phyloP scores from a whole-genome alignment of 495 filamentous ascomycete genomes.

The Amorphotheca resinae region DNA sequence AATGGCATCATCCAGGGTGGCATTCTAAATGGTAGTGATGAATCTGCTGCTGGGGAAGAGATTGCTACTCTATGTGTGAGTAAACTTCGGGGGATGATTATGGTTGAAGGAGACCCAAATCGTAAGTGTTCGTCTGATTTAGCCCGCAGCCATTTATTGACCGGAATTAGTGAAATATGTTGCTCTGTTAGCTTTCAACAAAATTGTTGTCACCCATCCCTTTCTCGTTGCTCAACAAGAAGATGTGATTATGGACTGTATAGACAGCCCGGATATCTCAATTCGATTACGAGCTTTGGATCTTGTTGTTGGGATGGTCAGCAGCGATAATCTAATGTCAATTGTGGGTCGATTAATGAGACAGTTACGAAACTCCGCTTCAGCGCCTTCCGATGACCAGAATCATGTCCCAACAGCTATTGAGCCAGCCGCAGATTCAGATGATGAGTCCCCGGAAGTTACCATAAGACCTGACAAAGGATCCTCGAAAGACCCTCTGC shows the following conservation, averaged over 20 bases:
- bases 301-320: slow-evolving; percentile 83
- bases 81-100: slow-evolving; percentile 87
- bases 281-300: slow-evolving; percentile 89
- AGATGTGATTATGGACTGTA: slow-evolving; percentile 88
- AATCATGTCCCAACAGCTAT: slow-evolving; percentile 18
- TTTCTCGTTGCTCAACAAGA: slow-evolving; percentile 80
- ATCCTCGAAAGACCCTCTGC: slow-evolving; percentile 27
- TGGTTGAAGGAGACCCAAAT: slow-evolving; percentile 86
- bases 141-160: background rate
- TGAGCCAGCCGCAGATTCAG: slow-evolving; percentile 38
- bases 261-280: slow-evolving; percentile 93
- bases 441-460: slow-evolving; percentile 43
- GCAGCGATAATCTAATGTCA: slow-evolving; percentile 62
- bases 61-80: slow-evolving; percentile 86
- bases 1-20: slow-evolving; percentile 96
- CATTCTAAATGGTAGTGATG: slow-evolving; percentile 68
- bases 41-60: slow-evolving; percentile 56
- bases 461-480: slow-evolving; percentile 25
- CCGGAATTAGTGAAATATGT: slow-evolving; percentile 79
- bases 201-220: slow-evolving; percentile 81
- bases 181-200: slow-evolving; percentile 84
- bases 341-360: slow-evolving; percentile 78
- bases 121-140: slow-evolving; percentile 40
- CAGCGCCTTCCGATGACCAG: slow-evolving; percentile 20
- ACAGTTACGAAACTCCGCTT: slow-evolving; percentile 52